phyloP scores from a whole-genome alignment of 176 grass and related monocot genomes.

The Carex cristatella region DNA sequence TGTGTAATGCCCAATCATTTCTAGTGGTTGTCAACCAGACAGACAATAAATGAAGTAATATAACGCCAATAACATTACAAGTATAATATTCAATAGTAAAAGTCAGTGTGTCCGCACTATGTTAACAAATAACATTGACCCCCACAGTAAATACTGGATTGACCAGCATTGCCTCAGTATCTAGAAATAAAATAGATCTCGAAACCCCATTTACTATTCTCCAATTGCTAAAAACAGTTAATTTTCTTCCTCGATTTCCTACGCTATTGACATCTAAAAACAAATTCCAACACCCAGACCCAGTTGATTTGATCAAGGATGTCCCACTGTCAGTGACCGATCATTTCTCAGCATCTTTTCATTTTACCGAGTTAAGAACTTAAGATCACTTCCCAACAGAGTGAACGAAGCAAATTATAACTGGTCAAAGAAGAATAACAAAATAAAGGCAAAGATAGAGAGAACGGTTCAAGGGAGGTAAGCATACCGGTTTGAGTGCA shows the following conservation, averaged over 20 bases:
- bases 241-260: not conserved
- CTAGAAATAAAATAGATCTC: not conserved
- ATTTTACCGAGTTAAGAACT: not conserved
- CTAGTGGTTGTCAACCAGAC: not conserved
- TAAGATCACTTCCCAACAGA: no score
- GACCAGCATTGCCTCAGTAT: not conserved
- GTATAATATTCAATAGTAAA: not conserved
- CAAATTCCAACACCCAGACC: not conserved
- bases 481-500: conserved; percentile 35
- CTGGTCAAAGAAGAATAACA: not conserved
- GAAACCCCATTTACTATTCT: not conserved
- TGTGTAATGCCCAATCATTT: not conserved
- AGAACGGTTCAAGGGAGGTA: not conserved
- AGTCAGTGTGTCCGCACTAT: not conserved
- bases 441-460: not conserved
- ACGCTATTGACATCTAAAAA: not conserved
- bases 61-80: not conserved
- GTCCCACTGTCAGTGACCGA: not conserved
- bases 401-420: not conserved
- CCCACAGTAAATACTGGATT: not conserved
- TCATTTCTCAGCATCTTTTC: not conserved
- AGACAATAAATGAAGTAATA: not conserved
- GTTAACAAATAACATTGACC: not conserved
- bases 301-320: not conserved
- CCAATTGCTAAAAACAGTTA: not conserved